These are phyloP conservation scores for Crithidia expoeki DNA, from an alignment of 208 protist genomes.

Conservation along the genomic window DNA sequence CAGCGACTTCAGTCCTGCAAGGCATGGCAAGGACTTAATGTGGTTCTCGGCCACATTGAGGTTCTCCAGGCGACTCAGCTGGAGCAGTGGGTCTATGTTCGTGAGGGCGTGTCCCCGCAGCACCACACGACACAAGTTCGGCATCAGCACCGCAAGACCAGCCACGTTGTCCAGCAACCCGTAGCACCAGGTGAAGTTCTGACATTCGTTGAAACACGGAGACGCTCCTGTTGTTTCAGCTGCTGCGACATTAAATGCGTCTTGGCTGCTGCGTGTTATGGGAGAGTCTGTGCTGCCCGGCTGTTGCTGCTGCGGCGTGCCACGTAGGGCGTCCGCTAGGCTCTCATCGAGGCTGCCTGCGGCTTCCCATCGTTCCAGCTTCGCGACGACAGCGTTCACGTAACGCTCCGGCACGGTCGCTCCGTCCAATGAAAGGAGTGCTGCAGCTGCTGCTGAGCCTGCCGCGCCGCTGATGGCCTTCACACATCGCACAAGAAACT, in stretches of 20 bases:
- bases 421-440: conserved; percentile 35
- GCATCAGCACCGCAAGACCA: conserved; percentile 24
- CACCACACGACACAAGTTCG: conserved; percentile 42
- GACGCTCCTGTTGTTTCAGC: background rate
- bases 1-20: conserved; percentile 46
- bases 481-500: conserved; percentile 18
- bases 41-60: conserved; percentile 83
- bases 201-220: conserved; percentile 9
- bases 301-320: background rate
- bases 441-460: conserved; percentile 7
- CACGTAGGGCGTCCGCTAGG: background rate
- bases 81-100: conserved; percentile 50
- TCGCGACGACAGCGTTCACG: conserved; percentile 26
- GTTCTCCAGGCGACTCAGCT: conserved; percentile 49
- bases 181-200: conserved; percentile 36
- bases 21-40: conserved; percentile 47
- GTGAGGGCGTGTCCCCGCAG: conserved; percentile 63
- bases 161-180: conserved; percentile 34
- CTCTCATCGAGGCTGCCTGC: conserved; percentile 3
- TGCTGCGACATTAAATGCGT: background rate
- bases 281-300: background rate
- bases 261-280: background rate
- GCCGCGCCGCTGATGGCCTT: conserved; percentile 2
- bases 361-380: conserved; percentile 18
- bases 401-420: conserved; percentile 16